Evolutionary conservation across 306 rosid genomes (phyloP).

Genomic region (Acmispon strigosus): DNA sequence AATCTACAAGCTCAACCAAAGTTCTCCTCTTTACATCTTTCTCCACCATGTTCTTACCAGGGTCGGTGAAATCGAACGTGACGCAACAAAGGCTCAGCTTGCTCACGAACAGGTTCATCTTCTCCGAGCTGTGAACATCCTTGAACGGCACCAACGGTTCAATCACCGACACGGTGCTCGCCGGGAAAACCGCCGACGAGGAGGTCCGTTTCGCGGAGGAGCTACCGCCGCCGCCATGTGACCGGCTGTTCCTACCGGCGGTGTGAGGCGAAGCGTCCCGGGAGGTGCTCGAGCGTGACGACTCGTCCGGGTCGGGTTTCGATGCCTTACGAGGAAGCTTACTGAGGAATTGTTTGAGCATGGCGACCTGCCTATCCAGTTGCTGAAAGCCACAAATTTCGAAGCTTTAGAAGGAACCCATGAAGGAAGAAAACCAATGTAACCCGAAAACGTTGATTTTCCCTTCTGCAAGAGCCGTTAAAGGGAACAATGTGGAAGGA

Average conservation of each 20-base stretch:
- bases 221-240: slow-evolving; percentile 32
- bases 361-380: slow-evolving; percentile 25
- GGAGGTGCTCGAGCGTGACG: slow-evolving; percentile 37
- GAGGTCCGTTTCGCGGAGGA: slow-evolving; percentile 49
- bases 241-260: slow-evolving; percentile 25
- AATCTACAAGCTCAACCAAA: slow-evolving; percentile 73
- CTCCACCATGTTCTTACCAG: slow-evolving; percentile 59
- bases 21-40: slow-evolving; percentile 80
- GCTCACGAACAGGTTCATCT: slow-evolving; percentile 77
- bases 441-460: slow-evolving; percentile 5
- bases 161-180: slow-evolving; percentile 63
- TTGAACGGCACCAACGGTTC: slow-evolving; percentile 83
- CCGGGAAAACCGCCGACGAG: slow-evolving; percentile 78
- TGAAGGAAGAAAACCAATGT: slow-evolving; percentile 9
- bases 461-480: background rate
- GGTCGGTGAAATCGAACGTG: slow-evolving; percentile 71
- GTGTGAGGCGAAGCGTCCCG: slow-evolving; percentile 32
- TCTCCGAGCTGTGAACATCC: slow-evolving; percentile 63
- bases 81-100: slow-evolving; percentile 87
- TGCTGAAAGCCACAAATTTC: slow-evolving; percentile 4
- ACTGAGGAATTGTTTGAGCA: slow-evolving; percentile 88
- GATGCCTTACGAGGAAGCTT: slow-evolving; percentile 72
- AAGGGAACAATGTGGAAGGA: slow-evolving; percentile 11
- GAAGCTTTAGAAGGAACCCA: slow-evolving; percentile 42
- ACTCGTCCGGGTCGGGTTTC: slow-evolving; percentile 58